phyloP scores from a whole-genome alignment of 257 asterid species.

The Oldenlandia corymbosa region DNA sequence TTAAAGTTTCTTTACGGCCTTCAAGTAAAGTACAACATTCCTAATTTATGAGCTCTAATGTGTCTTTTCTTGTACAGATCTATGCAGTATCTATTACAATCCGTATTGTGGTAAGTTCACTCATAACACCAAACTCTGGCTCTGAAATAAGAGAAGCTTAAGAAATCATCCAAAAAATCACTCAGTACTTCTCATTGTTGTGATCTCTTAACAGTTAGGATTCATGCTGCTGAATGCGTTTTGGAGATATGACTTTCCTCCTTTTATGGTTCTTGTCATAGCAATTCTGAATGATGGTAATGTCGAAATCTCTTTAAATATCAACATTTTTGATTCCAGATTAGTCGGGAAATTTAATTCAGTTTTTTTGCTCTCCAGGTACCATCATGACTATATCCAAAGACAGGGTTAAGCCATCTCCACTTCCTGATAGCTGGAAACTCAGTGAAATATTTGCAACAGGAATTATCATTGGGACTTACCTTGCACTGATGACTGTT shows the following conservation, averaged over 20 bases:
- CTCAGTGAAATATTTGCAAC: conserved; percentile 55
- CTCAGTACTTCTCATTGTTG: neutral
- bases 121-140: neutral
- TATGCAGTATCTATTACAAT: conserved; percentile 71
- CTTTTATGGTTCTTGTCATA: conserved; percentile 69
- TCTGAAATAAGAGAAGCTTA: neutral
- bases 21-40: neutral
- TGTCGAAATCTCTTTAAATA: neutral
- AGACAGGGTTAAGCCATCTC: conserved; percentile 64
- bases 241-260: conserved; percentile 64
- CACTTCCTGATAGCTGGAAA: conserved; percentile 59
- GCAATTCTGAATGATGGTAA: conserved; percentile 68
- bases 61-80: conserved; percentile 37
- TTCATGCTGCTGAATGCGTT: conserved; percentile 54
- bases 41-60: neutral
- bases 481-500: conserved; percentile 58
- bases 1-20: neutral
- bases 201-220: conserved; percentile 41
- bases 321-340: neutral
- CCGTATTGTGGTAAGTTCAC: conserved; percentile 59
- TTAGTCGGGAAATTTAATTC: too few relatives aligned
- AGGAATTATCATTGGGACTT: conserved; percentile 52
- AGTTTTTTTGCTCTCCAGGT: conserved; percentile 33
- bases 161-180: neutral
- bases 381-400: conserved; percentile 67